These are phyloP conservation scores for Allomyces macrogynus DNA, from an alignment of 192 early-diverging fungal species.

Conservation along the genomic window DNA sequence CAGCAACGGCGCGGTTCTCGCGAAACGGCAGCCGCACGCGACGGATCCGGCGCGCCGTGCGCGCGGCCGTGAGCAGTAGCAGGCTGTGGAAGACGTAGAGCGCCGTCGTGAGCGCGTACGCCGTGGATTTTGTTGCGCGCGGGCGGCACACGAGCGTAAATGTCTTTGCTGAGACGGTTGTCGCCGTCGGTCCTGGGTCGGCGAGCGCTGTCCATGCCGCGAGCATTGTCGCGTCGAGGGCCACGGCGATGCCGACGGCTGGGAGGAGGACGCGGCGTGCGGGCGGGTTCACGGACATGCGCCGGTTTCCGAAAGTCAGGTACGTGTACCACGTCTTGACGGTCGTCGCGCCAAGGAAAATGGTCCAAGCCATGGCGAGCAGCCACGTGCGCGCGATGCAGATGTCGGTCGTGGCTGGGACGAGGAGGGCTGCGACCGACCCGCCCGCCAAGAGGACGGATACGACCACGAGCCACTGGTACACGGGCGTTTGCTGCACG, in stretches of 20 bases:
- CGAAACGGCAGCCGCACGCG: too few species aligned
- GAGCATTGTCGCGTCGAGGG: background rate
- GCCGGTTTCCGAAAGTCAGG: background rate
- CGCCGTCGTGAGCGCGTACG: background rate
- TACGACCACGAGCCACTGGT: background rate
- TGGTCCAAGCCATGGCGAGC: background rate
- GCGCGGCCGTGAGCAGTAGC: background rate
- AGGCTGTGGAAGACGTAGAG: background rate
- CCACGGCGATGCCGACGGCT: background rate
- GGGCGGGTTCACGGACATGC: background rate
- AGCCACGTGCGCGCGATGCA: background rate
- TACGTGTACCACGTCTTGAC: background rate
- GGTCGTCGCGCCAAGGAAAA: background rate
- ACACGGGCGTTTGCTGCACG: background rate
- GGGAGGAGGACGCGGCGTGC: background rate
- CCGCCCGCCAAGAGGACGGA: background rate
- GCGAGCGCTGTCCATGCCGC: background rate
- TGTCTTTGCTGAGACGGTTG: background rate
- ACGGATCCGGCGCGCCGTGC: too few species aligned
- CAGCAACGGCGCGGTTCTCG: too few species aligned
- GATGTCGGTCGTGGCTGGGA: background rate
- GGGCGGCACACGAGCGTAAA: background rate
- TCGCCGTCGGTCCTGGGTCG: background rate
- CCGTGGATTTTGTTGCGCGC: background rate
- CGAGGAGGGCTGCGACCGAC: background rate